Conservation (phyloP, 225 moss, liverwort and hornwort species). For the Thuidium tamariscinum region DNA sequence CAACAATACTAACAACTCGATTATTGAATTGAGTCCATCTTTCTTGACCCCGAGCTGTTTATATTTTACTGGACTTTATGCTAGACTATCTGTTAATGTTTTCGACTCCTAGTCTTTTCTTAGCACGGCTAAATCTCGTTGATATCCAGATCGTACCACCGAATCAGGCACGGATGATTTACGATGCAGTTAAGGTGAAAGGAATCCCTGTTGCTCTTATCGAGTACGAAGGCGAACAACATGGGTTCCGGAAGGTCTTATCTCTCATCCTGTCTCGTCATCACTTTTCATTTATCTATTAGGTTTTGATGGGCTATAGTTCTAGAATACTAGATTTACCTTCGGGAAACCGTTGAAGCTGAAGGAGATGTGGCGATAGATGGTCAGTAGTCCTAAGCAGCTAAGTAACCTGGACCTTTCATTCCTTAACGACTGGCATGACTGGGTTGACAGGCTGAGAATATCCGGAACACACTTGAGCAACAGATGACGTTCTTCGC, state of each 20-base stretch:
- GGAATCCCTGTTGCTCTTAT: conserved; percentile 78
- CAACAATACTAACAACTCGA: neutral
- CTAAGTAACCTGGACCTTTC: neutral
- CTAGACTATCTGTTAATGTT: neutral
- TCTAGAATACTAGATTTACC: neutral
- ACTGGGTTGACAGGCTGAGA: conserved; percentile 53
- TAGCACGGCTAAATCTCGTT: neutral
- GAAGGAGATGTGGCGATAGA: neutral
- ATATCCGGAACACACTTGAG: conserved; percentile 70
- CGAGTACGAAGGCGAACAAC: conserved; percentile 89
- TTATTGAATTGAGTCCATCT: neutral
- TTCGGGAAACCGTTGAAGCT: neutral
- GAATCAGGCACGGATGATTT: conserved; percentile 77
- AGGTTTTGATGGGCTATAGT: neutral
- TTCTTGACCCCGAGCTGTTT: neutral
- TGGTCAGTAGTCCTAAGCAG: neutral
- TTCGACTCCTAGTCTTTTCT: neutral
- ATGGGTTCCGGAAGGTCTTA: conserved; percentile 59
- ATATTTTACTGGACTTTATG: neutral
- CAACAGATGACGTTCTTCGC: conserved; percentile 89
- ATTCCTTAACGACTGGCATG: neutral
- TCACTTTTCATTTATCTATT: neutral
- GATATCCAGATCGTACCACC: conserved; percentile 63
- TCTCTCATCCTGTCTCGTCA: neutral
- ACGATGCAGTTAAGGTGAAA: conserved; percentile 69